Evolutionary conservation across 768 basidiomycete species (phyloP), one percentile per base, ranked within the genome.

Genomic region (Asterophora parasitica): DNA sequence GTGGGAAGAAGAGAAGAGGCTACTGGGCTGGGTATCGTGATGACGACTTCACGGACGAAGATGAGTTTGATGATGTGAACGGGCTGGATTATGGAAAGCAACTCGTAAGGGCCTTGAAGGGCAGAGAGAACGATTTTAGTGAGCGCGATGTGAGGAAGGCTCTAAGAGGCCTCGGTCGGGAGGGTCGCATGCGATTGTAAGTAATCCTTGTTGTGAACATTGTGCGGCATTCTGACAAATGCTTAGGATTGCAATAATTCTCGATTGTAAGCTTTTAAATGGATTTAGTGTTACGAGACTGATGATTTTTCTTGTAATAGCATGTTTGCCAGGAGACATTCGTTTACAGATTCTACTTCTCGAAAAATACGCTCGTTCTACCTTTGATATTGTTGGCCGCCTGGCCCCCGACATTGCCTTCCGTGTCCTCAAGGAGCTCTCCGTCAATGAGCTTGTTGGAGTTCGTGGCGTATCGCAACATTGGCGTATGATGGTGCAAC

Each of bases 251-350:
- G 69, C 69, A 15, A 76, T 83, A 41, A 83, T 85, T 42, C 64
- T 84, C 15, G 82, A 84, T 54, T 81, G 78, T 78, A 52, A 48
- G 75, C 20, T 12, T 4, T 13, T 52, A 1, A 7, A 30, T 38
- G 27, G 49, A 13, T 15, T 7, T 13, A 28, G 26, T 6, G 11
- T 41, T 50, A 20, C 34, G n/a, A 1, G 39, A 32, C 10, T 44
- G 26, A 37, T 37, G 36, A 9, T 17, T 6, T 36, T n/a, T 27
- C 10, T n/a, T 10, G 39, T 3, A 15, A 27, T 40, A 87, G 87
- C 85, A 9, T 81, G 85, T 64, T 72, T 89, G 53, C 91, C 92
- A 0, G 88, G 89, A 27, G 92, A 93, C 56, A 88, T 93, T 27
- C 80, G 79, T 9, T 73, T 88, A 5, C 92, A 92, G 62, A 90